These are phyloP conservation scores for Heimioporus sp. DNA, from an alignment of 768 basidiomycete species.

Conservation along the genomic window DNA sequence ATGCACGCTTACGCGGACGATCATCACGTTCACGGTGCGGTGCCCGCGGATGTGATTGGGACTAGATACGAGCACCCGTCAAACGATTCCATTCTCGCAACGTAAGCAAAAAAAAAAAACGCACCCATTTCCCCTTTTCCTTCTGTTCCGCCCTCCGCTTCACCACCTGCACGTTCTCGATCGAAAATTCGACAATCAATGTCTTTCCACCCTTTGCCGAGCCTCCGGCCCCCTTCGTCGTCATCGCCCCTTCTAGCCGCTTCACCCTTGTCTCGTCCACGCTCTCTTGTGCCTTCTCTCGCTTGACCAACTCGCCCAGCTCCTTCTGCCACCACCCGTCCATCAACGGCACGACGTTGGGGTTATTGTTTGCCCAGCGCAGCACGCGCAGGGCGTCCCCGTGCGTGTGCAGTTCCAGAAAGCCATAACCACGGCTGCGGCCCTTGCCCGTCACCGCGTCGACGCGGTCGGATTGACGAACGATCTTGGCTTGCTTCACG, in stretches of 20 bases:
- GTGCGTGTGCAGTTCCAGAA: constrained; percentile 86
- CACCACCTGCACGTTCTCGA: constrained; percentile 91
- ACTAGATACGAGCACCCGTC: neutral
- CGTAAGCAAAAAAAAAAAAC: neutral
- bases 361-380: constrained; percentile 93
- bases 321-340: constrained; percentile 88
- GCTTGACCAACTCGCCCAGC: constrained; percentile 52
- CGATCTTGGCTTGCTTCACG: constrained; percentile 90
- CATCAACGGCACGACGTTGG: constrained; percentile 60
- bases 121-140: constrained; percentile 28
- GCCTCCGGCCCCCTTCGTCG: constrained; percentile 26
- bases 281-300: constrained; percentile 47
- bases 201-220: constrained; percentile 40
- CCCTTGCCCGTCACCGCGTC: constrained; percentile 87
- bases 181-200: constrained; percentile 92
- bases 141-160: constrained; percentile 64
- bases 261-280: constrained; percentile 53
- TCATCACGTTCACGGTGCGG: too few species aligned
- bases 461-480: constrained; percentile 85
- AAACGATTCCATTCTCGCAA: too few species aligned
- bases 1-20: neutral
- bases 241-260: constrained; percentile 55
- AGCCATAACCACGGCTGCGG: constrained; percentile 91
- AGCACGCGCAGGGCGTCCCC: constrained; percentile 88
- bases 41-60: neutral